These are phyloP conservation scores for Plantago elongata DNA, from an alignment of 257 asterid species.

Conservation along the genomic window DNA sequence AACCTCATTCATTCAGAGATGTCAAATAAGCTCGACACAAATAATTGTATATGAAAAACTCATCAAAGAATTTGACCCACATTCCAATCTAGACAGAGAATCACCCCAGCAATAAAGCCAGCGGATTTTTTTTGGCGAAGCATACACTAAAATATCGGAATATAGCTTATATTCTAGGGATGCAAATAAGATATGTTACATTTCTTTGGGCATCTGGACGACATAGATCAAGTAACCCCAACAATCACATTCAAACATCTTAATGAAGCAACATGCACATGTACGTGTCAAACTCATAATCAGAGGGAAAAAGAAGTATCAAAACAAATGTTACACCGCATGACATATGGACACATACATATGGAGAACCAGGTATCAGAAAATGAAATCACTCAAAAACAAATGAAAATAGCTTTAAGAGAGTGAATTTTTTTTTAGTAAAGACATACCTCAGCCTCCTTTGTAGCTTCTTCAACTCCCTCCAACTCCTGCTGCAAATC, in stretches of 20 bases:
- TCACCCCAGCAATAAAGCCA: not conserved
- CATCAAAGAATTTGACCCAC: not conserved
- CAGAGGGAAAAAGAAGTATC: not conserved
- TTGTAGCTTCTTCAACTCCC: slow-evolving; percentile 52
- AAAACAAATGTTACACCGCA: slow-evolving; percentile 6
- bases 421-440: too few relatives aligned
- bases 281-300: too few relatives aligned
- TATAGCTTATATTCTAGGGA: too few relatives aligned
- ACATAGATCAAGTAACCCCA: too few relatives aligned
- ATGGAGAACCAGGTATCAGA: not conserved
- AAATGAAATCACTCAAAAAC: not conserved
- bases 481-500: slow-evolving; percentile 60
- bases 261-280: not conserved
- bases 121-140: too few relatives aligned
- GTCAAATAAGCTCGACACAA: not conserved
- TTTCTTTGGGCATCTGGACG: too few relatives aligned
- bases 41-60: not conserved
- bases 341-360: slow-evolving; percentile 1
- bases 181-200: too few relatives aligned
- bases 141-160: too few relatives aligned
- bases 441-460: slow-evolving; percentile 67
- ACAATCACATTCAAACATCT: not conserved
- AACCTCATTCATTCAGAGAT: not conserved
- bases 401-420: not conserved
- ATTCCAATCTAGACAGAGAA: not conserved